Evolutionary conservation across 345 rosid genomes (phyloP).

Genomic region (Trapa incisa): DNA sequence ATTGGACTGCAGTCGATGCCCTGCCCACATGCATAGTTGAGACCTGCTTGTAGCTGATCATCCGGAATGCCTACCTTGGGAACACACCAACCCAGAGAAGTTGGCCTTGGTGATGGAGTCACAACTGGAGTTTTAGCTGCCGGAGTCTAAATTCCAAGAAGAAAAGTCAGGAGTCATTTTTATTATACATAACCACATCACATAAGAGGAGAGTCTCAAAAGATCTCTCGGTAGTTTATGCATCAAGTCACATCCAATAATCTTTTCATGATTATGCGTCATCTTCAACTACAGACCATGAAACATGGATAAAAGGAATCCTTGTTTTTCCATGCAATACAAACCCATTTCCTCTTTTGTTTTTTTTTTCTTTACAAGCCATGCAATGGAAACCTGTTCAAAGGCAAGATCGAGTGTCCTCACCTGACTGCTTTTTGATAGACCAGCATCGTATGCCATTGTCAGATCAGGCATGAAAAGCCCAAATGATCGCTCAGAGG

Average conservation of each 20-base stretch:
- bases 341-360: no score
- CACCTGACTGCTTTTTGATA: constrained; percentile 63
- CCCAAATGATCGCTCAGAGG: constrained; percentile 74
- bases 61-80: constrained; percentile 44
- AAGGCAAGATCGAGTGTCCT: not conserved
- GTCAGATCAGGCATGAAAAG: constrained; percentile 69
- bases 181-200: no score
- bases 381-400: no score
- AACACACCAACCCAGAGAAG: constrained; percentile 55
- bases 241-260: no score
- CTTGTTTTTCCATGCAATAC: no score
- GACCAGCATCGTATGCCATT: constrained; percentile 52
- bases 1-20: constrained; percentile 55
- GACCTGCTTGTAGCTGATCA: constrained; percentile 57
- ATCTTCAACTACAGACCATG: no score
- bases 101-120: constrained; percentile 38
- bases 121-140: constrained; percentile 15
- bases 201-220: no score
- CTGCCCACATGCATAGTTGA: constrained; percentile 63
- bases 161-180: not conserved
- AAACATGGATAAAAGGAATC: no score
- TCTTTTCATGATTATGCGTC: no score
- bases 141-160: constrained; percentile 18
- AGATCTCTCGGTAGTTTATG: no score
- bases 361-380: no score